phyloP scores from a whole-genome alignment of 73 alveolate genomes.

The Effrenium voratum region DNA sequence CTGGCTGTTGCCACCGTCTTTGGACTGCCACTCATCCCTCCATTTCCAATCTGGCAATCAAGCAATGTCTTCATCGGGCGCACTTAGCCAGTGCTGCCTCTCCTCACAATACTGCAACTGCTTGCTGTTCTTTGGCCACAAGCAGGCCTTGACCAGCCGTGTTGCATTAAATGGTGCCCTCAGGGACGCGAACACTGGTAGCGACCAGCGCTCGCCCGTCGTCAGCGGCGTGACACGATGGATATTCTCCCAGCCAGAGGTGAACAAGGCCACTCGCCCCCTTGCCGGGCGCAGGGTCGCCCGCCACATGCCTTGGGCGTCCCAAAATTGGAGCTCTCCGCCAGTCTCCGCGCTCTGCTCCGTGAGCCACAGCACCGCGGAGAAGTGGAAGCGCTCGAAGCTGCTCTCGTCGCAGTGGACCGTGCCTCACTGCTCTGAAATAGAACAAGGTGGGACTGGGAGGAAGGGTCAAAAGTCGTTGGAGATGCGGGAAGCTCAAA shows the following conservation, averaged over 20 bases:
- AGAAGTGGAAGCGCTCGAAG: slow-evolving; percentile 28
- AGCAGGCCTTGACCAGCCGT: slow-evolving; percentile 34
- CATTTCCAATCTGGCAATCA: no score
- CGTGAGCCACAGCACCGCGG: slow-evolving; percentile 50
- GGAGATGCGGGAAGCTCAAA: no score
- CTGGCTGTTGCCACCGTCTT: no score
- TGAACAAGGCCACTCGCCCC: not conserved
- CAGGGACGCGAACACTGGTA: slow-evolving; percentile 36
- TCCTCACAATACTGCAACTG: slow-evolving; percentile 47
- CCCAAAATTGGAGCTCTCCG: slow-evolving; percentile 21
- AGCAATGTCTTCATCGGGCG: slow-evolving; percentile 20
- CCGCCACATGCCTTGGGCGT: not conserved
- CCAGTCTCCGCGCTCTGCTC: not conserved
- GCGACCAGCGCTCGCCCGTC: slow-evolving; percentile 31
- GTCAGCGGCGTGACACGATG: slow-evolving; percentile 28
- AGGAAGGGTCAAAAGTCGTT: no score
- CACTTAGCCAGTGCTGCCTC: slow-evolving; percentile 44
- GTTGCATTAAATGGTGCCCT: slow-evolving; percentile 3
- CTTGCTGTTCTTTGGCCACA: slow-evolving; percentile 51
- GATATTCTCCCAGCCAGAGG: slow-evolving; percentile 41
- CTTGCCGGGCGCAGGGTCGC: not conserved
- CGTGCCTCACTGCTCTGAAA: no score
- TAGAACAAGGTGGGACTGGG: no score
- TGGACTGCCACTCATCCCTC: no score
- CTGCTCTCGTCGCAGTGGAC: slow-evolving; percentile 54